Percentiles rank a stretch among this genome's conserved stretches.
Conservation (phyloP, 140 eudicot species). For the Flaveria floridana region DNA sequence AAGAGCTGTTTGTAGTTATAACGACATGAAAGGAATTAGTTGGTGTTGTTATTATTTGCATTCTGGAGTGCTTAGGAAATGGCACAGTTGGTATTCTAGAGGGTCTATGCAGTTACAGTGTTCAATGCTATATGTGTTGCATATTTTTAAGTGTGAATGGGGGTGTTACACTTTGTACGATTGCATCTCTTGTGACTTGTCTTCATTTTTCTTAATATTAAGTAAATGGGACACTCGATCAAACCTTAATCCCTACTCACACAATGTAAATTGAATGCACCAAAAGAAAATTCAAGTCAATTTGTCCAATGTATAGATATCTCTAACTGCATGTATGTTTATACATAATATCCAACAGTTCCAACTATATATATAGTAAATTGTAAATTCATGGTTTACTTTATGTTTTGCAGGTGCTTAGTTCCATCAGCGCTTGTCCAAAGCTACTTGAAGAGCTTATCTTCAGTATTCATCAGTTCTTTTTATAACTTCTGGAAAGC, state of each 20-base stretch:
- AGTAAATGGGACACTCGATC: background rate
- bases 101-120: background rate
- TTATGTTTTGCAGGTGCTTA: conserved; percentile 31
- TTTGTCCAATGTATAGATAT: background rate
- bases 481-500: conserved; percentile 15
- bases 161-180: background rate
- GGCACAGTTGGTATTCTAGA: background rate
- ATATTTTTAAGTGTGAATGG: background rate
- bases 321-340: background rate
- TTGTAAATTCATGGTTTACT: background rate
- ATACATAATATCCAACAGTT: background rate
- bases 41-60: conserved; percentile 2
- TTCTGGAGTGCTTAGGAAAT: background rate
- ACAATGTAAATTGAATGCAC: background rate
- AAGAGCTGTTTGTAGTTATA: background rate
- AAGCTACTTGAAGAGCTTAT: conserved; percentile 23
- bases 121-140: background rate
- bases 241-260: background rate
- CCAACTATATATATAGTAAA: background rate
- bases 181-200: background rate
- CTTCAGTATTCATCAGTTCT: background rate
- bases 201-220: background rate
- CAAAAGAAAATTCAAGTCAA: background rate
- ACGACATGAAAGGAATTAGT: background rate
- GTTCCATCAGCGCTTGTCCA: conserved; percentile 9